Evolutionary conservation across 2,329 filamentous ascomycete genomes (phyloP).

Genomic region (Rosellinia necatrix): DNA sequence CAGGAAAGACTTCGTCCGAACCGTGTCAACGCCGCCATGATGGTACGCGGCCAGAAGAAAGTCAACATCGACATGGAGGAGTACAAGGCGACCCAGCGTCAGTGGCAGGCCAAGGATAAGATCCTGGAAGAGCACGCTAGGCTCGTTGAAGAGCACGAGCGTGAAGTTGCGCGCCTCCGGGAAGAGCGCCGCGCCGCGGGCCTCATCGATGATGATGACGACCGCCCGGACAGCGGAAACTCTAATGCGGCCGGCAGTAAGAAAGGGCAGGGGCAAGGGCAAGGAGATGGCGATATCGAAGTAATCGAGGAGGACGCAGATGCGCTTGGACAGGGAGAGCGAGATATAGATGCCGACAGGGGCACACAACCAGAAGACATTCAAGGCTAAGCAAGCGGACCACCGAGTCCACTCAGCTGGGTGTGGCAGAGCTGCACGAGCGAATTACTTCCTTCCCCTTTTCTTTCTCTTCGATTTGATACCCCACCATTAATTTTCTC

Average conservation of each 20-base stretch:
- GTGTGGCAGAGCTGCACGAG: background rate
- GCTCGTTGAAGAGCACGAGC: constrained; percentile 51
- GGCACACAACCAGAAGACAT: constrained; percentile 9
- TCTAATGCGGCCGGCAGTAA: constrained; percentile 25
- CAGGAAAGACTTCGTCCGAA: constrained; percentile 66
- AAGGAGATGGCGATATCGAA: constrained; percentile 11
- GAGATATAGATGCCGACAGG: background rate
- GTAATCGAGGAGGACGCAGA: constrained; percentile 28
- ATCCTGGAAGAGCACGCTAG: constrained; percentile 57
- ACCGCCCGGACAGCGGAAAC: constrained; percentile 50
- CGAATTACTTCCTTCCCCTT: background rate
- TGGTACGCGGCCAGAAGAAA: constrained; percentile 57
- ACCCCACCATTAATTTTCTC: constrained; percentile 34
- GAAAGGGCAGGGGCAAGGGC: too few species aligned
- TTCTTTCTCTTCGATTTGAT: constrained; percentile 32
- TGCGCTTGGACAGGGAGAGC: constrained; percentile 13
- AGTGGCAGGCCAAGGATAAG: constrained; percentile 57
- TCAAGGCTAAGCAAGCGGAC: constrained; percentile 1
- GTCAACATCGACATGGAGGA: constrained; percentile 64
- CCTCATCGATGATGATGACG: constrained; percentile 46
- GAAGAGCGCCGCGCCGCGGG: constrained; percentile 45
- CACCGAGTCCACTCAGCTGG: too few species aligned
- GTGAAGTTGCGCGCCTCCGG: constrained; percentile 49
- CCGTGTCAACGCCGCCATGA: constrained; percentile 67
- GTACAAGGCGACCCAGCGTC: constrained; percentile 55